Evolutionary conservation across 345 rosid species (phyloP), one percentile per base, ranked within the genome.

Genomic region (Eutrema japonicum): DNA sequence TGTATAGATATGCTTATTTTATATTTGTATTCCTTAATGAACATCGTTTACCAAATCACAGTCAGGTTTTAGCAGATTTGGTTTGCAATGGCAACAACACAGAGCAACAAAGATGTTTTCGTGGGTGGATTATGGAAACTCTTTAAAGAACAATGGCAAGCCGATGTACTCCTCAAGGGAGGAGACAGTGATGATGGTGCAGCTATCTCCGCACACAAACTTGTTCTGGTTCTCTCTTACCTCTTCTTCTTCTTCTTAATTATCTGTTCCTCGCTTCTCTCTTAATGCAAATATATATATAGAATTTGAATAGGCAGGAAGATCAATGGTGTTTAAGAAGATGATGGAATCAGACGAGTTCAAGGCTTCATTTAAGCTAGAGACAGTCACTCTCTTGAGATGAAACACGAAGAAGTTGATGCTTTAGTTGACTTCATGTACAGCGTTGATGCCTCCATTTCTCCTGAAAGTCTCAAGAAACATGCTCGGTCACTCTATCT

Each of bases 261-360:
- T 32, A 3, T 32, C 4, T 32, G 5, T 32, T 32, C 35, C 35
- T 1, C 35, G 7, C 26, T 22, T 22, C 26, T 22, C 26, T 22
- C 26, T 22, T 22, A 22, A n/a, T 22, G 26, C 26, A 22, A 22
- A 22, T 22, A 22, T 22, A 22, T 22, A 22, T 22, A 22, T 22
- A 7, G 7, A 32, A 5, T 32, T 32, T 46, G 16, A 3, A 11
- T 51, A 66, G 53, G 72, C 72, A 3, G 57, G 67, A 29, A 9
- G 67, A 38, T 71, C 67, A 6, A 40, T 48, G 18, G 67, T 70
- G 27, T 71, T 71, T 26, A 49, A 71, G 67, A 71, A 59, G 32
- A 59, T 71, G 48, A 22, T 71, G 8, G 59, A 71, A 49, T 59
- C 67, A 59, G 59, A 71, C 59, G 26, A 38, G 22, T 2, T 60